Base-by-base conservation (phyloP, 345 rosid genomes). In the Syzygium jambos region DNA sequence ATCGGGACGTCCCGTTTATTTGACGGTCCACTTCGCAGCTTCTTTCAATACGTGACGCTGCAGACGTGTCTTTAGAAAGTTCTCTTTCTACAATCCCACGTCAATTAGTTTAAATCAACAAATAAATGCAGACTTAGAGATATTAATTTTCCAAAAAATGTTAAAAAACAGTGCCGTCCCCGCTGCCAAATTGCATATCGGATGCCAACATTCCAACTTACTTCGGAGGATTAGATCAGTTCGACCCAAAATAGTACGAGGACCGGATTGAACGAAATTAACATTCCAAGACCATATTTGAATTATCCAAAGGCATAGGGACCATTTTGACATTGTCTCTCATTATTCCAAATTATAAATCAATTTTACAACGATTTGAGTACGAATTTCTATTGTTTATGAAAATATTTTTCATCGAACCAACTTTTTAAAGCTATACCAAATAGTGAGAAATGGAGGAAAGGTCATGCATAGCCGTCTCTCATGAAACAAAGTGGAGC, bases 31-130 rank as follows among this genome's bases (percentile, higher is more conserved):
- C 3, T 29, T 16, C 3, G 78, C 78, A 30, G 43, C 43, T 65
- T 65, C 78, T 65, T 65, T 65, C 78, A 17, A 65, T 30, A 10
- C 21, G 22, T 0, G 2, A 4, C 12, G 1, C 43, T 0, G 22
- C 78, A 1, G 78, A 34, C 22, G 43, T 8, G 43, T 30, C 3
- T 43, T 54, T 65, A 30, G 11, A 65, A 65, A 65, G 21, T 30
- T 65, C 78, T 8, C 41, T 30, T 65, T 30, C 29, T 65, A 19
- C 78, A 65, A 65, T 16, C 43, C 6, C 43, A 65, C 22, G 19
- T 30, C 78, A 16, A 65, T 30, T 65, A 65, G 23, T 16, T 15
- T 30, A 65, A 15, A 29, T 65, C 15, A 16, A 65, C 16, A 30
- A 65, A 65, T n/a, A n/a, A n/a, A 15, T 16, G 21, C 78, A 30